Percentiles rank a stretch among this genome's conserved stretches.
phyloP scores from a whole-genome alignment of 495 filamentous ascomycete species.

The Daldinia childiae region DNA sequence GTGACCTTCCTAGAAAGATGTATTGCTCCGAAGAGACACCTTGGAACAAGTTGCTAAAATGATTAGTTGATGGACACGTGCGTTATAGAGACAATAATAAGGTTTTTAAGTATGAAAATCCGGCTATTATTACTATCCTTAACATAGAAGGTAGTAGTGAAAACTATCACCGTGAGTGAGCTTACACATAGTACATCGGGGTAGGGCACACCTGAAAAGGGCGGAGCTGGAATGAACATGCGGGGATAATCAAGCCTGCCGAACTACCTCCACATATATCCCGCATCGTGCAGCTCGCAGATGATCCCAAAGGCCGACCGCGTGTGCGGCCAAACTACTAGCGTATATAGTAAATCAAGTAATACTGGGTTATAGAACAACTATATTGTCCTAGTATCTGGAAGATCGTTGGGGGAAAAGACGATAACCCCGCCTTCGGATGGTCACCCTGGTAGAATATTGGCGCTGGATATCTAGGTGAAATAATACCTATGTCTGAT shows the following conservation, averaged over 20 bases:
- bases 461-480: no score
- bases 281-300: neutral
- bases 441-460: no score
- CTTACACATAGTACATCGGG: constrained; percentile 6
- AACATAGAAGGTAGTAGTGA: constrained; percentile 34
- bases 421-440: no score
- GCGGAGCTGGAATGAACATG: neutral
- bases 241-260: neutral
- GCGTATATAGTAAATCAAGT: neutral
- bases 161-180: neutral
- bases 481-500: no score
- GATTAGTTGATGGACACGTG: constrained; percentile 25
- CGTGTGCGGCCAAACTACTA: neutral
- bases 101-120: neutral
- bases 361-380: neutral
- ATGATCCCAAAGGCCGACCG: neutral
- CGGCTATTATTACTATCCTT: constrained; percentile 18
- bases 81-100: constrained; percentile 18
- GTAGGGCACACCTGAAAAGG: constrained; percentile 1
- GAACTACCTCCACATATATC: neutral
- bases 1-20: constrained; percentile 38
- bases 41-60: neutral
- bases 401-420: no score
- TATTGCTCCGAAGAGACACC: constrained; percentile 13
- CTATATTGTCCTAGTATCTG: no score